Conservation (phyloP, 768 basidiomycete species). For the Lactarius psammicola region DNA sequence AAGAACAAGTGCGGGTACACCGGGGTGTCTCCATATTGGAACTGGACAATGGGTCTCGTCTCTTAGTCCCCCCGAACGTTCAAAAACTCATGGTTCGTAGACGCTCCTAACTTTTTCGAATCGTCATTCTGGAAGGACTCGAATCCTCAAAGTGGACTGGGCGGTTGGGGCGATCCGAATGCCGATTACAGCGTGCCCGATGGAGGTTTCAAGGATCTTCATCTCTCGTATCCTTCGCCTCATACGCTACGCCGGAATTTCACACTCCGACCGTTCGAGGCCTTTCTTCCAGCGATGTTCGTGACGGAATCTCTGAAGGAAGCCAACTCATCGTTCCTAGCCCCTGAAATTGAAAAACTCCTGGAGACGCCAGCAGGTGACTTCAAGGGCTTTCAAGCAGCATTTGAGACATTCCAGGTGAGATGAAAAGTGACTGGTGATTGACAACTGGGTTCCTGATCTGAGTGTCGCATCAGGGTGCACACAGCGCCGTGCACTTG, state of each 20-base stretch:
- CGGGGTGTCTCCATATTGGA: slow-evolving; percentile 33
- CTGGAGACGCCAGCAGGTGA: slow-evolving; percentile 32
- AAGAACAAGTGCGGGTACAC: slow-evolving; percentile 31
- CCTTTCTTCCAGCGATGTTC: too few species aligned
- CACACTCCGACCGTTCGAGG: slow-evolving; percentile 38
- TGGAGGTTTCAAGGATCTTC: slow-evolving; percentile 35
- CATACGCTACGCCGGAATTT: slow-evolving; percentile 38
- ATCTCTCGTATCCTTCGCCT: slow-evolving; percentile 36
- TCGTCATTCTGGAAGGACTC: slow-evolving; percentile 30
- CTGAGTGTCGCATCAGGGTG: slow-evolving; percentile 30
- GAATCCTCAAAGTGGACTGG: slow-evolving; percentile 31
- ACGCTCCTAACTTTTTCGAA: slow-evolving; percentile 30
- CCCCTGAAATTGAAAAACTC: slow-evolving; percentile 30
- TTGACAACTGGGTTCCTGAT: background rate
- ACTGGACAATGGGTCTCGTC: slow-evolving; percentile 33
- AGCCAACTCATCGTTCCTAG: slow-evolving; percentile 35
- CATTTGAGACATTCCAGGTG: slow-evolving; percentile 35
- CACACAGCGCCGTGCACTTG: slow-evolving; percentile 38
- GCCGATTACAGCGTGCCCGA: slow-evolving; percentile 30
- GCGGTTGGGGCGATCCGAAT: slow-evolving; percentile 33
- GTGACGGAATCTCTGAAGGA: slow-evolving; percentile 27
- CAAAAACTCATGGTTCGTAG: slow-evolving; percentile 17
- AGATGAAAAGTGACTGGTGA: background rate
- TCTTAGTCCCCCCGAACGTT: background rate
- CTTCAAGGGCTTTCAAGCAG: slow-evolving; percentile 36